Evolutionary conservation across 2,329 filamentous ascomycete species (phyloP), one percentile per base, ranked within the genome.

Genomic region (Colletotrichum plurivorum): DNA sequence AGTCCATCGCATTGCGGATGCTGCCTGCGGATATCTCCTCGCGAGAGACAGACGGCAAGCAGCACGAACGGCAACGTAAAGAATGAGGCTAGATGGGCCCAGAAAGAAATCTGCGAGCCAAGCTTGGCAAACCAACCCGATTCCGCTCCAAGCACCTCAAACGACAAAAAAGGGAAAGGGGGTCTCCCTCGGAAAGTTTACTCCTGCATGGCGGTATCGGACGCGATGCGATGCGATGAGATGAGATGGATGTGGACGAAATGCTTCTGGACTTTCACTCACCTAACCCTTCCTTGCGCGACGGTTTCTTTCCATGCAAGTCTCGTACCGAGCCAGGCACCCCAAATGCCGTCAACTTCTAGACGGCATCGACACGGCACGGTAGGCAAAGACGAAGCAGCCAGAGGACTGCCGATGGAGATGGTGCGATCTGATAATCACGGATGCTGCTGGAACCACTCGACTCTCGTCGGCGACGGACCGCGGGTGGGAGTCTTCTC

Each of bases 351-450:
- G 16, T 6, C 31, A 20, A 12, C 31, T 20, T 41, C 64, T 51
- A 7, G 55, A 65, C 31, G 49, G 27, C 43, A 39, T 46, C n/a
- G 45, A 51, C 57, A 27, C 46, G 59, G 45, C 59, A 48, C 64
- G 59, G 43, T 43, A 41, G 41, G 45, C 56, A 39, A n/a, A 45
- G 16, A 22, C 49, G 43, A 67, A 45, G 51, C 51, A 56, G 51
- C 49, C 39, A 27, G 55, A 48, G 31, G 31, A 46, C 63, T 66
- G 63, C 58, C 36, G 58, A 18, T 67, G 58, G 63, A 66, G 48
- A 62, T 66, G 63, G 43, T 67, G 64, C 49, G 43, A 63, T 67
- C 51, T 56, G 39, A 18, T n/a, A 56, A 46, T 57, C 48, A 67
- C 54, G 45, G 61, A 57, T 36, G 16, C 18, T 22, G 51, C 51